These are phyloP conservation scores for Pichia deserticola DNA, from an alignment of 805 yeast species.

Conservation along the genomic window DNA sequence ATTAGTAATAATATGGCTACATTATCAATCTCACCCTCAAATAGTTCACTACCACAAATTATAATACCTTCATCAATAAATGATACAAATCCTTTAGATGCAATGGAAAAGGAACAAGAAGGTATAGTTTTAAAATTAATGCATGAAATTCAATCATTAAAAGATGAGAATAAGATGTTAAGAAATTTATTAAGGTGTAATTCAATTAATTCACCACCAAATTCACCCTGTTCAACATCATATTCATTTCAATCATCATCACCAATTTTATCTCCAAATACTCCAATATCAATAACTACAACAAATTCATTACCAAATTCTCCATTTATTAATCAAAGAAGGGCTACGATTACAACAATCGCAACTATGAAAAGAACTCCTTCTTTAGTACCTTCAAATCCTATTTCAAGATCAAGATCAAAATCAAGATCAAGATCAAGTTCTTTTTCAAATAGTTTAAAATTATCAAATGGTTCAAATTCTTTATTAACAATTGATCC, in stretches of 20 bases:
- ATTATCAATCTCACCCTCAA: not conserved
- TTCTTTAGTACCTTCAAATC: not conserved
- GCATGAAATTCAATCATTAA: conserved; percentile 49
- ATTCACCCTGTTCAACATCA: conserved; percentile 13
- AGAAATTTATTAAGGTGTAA: conserved; percentile 21
- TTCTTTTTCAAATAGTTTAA: not conserved
- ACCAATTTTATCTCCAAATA: conserved; percentile 14
- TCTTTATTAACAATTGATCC: too few species aligned
- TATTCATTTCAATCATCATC: conserved; percentile 14
- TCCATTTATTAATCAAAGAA: conserved; percentile 14
- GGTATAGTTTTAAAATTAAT: conserved; percentile 61
- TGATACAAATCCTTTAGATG: conserved; percentile 39
- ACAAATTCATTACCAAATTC: not conserved
- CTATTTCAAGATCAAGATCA: conserved; percentile 7
- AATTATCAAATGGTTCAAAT: too few species aligned
- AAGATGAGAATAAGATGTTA: conserved; percentile 43
- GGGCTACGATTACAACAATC: conserved; percentile 18
- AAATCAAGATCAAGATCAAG: conserved; percentile 1
- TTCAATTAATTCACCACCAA: not conserved
- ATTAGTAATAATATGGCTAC: not conserved
- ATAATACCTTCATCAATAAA: not conserved
- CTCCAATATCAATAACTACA: conserved; percentile 9
- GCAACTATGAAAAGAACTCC: conserved; percentile 20
- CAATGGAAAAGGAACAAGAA: conserved; percentile 70
- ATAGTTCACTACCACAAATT: not conserved